Evolutionary conservation across 257 asterid species (phyloP), one percentile per base, ranked within the genome.

Genomic region (Nicotiana obtusifolia): DNA sequence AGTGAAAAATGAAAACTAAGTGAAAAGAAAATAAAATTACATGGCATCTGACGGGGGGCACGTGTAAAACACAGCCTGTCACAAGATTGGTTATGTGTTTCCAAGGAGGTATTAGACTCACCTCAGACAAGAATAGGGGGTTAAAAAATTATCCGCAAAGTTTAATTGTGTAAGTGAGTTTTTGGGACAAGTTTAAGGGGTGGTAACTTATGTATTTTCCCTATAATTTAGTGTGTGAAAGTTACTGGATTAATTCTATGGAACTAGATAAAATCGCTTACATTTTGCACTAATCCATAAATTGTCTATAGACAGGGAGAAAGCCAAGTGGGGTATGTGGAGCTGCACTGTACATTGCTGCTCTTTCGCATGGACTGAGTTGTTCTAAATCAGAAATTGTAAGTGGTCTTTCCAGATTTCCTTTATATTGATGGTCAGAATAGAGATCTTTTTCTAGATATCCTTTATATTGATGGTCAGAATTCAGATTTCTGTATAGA

Each of bases 301-400:
- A 83, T 83, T 83, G 65, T 66, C 78, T 76, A 77, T 91, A 95
- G 98, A 95, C 98, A 67, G 99, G 99, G 80, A 93, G 98, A 88
- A 95, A 95, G 82, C 99, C 98, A 22, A 92, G 97, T 90, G 99
- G 98, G 73, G 83, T 93, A 78, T 95, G 97, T 85, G 97, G 99
- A 81, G 98, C 98, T 88, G 97, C 99, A 13, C 87, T 95, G 35
- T 95, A 92, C 84, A 88, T 93, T 84, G 89, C 99, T 90, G 89
- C 94, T 80, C 93, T 95, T 56, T 89, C 94, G 1, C 91, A 91
- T 80, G 99, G 97, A 77, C 89, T 84, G 86, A 88, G 82, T 79
- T 92, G 90, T 85, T 82, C 92, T 5, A 95, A 91, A 85, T 81
- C 91, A 60, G 97, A 95, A 33, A 87, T 93, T 81, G 99, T 95